phyloP scores from a whole-genome alignment of 345 rosid species.

The Passiflora organensis region DNA sequence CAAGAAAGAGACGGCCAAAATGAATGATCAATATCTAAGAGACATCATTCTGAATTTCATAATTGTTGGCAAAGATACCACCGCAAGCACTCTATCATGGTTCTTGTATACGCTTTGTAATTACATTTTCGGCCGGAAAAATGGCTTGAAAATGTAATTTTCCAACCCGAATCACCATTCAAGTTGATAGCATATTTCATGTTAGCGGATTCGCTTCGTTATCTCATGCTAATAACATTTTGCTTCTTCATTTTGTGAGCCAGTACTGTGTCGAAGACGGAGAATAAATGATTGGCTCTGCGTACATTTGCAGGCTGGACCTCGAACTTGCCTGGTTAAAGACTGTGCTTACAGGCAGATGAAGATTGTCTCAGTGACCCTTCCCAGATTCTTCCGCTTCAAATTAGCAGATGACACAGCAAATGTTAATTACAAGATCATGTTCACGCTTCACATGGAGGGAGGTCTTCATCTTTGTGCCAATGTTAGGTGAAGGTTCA shows the following conservation, averaged over 20 bases:
- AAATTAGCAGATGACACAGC: slow-evolving; percentile 27
- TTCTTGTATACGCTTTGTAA: slow-evolving; percentile 38
- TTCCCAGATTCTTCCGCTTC: slow-evolving; percentile 29
- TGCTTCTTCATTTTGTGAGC: background rate
- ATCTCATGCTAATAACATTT: background rate
- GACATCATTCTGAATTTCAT: slow-evolving; percentile 42
- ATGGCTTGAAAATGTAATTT: slow-evolving; percentile 34
- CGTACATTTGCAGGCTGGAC: slow-evolving; percentile 28
- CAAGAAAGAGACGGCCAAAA: slow-evolving; percentile 34
- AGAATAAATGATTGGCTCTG: background rate
- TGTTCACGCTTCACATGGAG: no score
- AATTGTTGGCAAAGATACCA: slow-evolving; percentile 36
- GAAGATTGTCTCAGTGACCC: slow-evolving; percentile 34
- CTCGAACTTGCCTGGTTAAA: slow-evolving; percentile 38
- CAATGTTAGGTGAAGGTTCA: slow-evolving; percentile 16
- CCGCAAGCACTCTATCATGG: slow-evolving; percentile 39
- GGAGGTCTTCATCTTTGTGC: slow-evolving; percentile 39
- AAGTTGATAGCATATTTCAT: slow-evolving; percentile 41
- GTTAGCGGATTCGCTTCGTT: slow-evolving; percentile 5
- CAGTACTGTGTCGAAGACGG: background rate
- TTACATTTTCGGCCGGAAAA: slow-evolving; percentile 32
- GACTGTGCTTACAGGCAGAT: slow-evolving; percentile 42
- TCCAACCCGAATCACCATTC: slow-evolving; percentile 30
- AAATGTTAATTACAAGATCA: slow-evolving; percentile 15
- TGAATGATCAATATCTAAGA: slow-evolving; percentile 36